A percentile compares a stretch with the other conserved stretches of the same genome.
These are phyloP conservation scores for Pelargonium myrrhifolium DNA, from an alignment of 441 rosid genomes.

Conservation along the genomic window DNA sequence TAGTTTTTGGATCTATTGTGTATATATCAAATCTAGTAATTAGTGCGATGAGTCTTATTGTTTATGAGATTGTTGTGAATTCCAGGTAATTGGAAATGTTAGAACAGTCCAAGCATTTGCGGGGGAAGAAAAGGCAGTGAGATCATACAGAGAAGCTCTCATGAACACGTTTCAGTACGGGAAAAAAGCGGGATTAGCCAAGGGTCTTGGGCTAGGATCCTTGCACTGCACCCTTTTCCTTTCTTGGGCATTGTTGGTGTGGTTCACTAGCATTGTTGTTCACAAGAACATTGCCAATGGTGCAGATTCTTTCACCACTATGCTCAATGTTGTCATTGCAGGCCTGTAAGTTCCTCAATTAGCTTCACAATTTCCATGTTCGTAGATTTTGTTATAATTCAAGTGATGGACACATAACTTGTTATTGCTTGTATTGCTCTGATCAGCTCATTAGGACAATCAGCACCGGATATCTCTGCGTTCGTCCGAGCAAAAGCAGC, in stretches of 20 bases:
- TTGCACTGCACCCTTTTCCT: slow-evolving; percentile 69
- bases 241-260: slow-evolving; percentile 93
- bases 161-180: slow-evolving; percentile 35
- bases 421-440: not conserved
- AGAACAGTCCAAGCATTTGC: slow-evolving; percentile 60
- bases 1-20: too few relatives aligned
- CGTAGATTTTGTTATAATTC: too few relatives aligned
- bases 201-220: slow-evolving; percentile 61
- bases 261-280: slow-evolving; percentile 81
- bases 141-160: slow-evolving; percentile 40
- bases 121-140: slow-evolving; percentile 43
- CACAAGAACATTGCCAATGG: slow-evolving; percentile 79
- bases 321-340: slow-evolving; percentile 90
- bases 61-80: too few relatives aligned
- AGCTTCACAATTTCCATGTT: not conserved
- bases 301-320: slow-evolving; percentile 92
- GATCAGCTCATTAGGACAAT: slow-evolving; percentile 44
- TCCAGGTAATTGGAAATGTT: slow-evolving; percentile 50
- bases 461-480: slow-evolving; percentile 65
- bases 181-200: slow-evolving; percentile 50
- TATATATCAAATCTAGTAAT: too few relatives aligned
- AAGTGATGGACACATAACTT: too few relatives aligned
- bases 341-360: slow-evolving; percentile 58
- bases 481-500: slow-evolving; percentile 67
- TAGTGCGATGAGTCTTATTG: too few relatives aligned